Percentiles rank a stretch among this genome's conserved stretches.
Evolutionary conservation across 1,284 basidiomycete species (phyloP).

Genomic region (Chalciporus piperatoides): DNA sequence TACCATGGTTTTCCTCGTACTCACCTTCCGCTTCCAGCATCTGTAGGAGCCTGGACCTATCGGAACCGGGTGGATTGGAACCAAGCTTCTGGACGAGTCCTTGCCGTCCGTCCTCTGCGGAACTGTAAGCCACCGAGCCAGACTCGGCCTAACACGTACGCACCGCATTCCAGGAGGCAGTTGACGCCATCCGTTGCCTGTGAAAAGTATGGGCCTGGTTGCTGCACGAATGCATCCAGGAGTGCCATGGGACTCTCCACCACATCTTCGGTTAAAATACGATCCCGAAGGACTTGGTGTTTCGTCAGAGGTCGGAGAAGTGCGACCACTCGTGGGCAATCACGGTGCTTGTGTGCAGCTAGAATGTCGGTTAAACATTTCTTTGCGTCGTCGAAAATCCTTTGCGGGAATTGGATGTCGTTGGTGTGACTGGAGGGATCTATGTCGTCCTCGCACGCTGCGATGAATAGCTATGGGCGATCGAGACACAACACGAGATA

Average conservation of each 20-base stretch:
- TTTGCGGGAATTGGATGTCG: neutral
- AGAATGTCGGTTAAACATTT: conserved; percentile 12
- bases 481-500: too few species aligned
- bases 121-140: neutral
- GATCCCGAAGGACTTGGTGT: conserved; percentile 13
- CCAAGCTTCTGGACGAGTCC: conserved; percentile 12
- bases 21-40: conserved; percentile 17
- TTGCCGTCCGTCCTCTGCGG: conserved; percentile 12
- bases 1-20: neutral
- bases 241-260: conserved; percentile 15
- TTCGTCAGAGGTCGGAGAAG: conserved; percentile 21
- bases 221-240: conserved; percentile 12
- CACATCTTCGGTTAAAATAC: conserved; percentile 17
- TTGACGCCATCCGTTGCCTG: conserved; percentile 24
- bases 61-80: neutral
- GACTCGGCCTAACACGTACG: neutral
- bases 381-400: conserved; percentile 9
- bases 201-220: conserved; percentile 12
- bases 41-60: conserved; percentile 11
- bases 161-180: conserved; percentile 23
- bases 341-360: conserved; percentile 10
- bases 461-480: neutral
- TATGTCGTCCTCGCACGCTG: conserved; percentile 9
- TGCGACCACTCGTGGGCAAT: conserved; percentile 23
- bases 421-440: neutral